Percentiles rank a stretch among this genome's conserved stretches.
These are phyloP conservation scores for Testicularia cyperi DNA, from an alignment of 1,284 basidiomycete genomes.

Conservation along the genomic window DNA sequence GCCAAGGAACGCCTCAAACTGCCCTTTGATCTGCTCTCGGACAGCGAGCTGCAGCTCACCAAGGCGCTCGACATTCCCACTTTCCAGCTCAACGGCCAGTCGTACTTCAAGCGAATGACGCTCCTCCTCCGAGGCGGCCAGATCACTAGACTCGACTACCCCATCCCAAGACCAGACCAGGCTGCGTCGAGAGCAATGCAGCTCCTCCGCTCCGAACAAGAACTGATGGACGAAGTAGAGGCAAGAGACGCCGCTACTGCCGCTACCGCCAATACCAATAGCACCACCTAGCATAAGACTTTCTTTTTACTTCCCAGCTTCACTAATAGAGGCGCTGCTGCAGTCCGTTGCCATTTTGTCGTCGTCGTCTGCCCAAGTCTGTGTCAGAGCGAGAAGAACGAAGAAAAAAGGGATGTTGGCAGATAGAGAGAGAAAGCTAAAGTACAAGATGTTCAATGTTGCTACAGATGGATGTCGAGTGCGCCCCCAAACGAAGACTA, in stretches of 20 bases:
- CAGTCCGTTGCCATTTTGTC: too few relatives aligned
- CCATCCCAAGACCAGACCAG: conserved; percentile 25
- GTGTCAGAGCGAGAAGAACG: too few relatives aligned
- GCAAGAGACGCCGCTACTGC: conserved; percentile 29
- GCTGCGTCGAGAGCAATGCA: conserved; percentile 33
- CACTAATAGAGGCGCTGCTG: too few relatives aligned
- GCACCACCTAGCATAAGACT: too few relatives aligned
- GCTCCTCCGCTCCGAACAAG: conserved; percentile 35
- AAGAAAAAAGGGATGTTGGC: too few relatives aligned
- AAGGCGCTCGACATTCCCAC: conserved; percentile 40
- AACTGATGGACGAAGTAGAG: conserved; percentile 30
- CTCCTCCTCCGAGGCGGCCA: conserved; percentile 49
- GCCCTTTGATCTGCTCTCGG: conserved; percentile 32
- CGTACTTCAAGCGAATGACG: conserved; percentile 33
- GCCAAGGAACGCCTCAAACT: conserved; percentile 15
- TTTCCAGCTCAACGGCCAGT: conserved; percentile 16
- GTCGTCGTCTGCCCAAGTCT: too few relatives aligned
- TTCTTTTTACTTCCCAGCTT: too few relatives aligned
- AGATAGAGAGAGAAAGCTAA: not conserved
- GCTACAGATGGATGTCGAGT: too few relatives aligned
- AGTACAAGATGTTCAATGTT: too few relatives aligned
- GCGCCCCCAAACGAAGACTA: too few relatives aligned
- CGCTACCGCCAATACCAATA: not conserved
- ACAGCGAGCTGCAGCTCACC: conserved; percentile 9
- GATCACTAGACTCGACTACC: conserved; percentile 47